Base-by-base conservation (phyloP, 345 rosid genomes). In the Gynandropsis gynandra region DNA sequence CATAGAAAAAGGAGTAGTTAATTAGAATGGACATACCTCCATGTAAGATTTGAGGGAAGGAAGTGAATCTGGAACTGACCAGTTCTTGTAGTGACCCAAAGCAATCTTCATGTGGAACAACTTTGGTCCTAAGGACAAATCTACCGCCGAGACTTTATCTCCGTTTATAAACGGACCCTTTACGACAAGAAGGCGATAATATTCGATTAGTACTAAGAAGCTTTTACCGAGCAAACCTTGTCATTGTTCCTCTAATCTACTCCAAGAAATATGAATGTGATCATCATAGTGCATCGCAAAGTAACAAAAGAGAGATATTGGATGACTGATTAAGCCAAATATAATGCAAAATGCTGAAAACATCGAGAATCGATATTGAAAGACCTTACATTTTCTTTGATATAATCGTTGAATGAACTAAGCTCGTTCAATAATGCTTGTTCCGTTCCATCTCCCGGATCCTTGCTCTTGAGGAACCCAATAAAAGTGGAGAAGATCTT, bases 151-250 rank as follows among this genome's bases (percentile, higher is more conserved):
- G 8, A 90, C 70, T 63, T 69, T 86, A 67, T 73, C 82, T 64
- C 95, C 92, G 34, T 82, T 84, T 71, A 82, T 84, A 61, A 75
- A 84, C 68, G 95, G 92, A 10, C 98, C 96, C 96, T 90, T 62
- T 35, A 50, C 0, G 2, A 17, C 21, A 52, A n/a, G 38, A 9
- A 66, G 65, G 55, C 48, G 21, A 19, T 53, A 10, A n/a, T n/a
- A n/a, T n/a, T n/a, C n/a, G n/a, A n/a, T n/a, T n/a, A n/a, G n/a
- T n/a, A n/a, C n/a, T n/a, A n/a, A n/a, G n/a, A n/a, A n/a, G n/a
- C n/a, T n/a, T n/a, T n/a, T n/a, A n/a, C n/a, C n/a, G n/a, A n/a
- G n/a, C n/a, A n/a, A n/a, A n/a, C n/a, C n/a, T n/a, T n/a, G n/a
- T n/a, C n/a, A n/a, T n/a, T n/a, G n/a, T n/a, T n/a, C n/a, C n/a